Base-by-base conservation (phyloP, 306 rosid genomes). In the Citrullus mucosospermus region DNA sequence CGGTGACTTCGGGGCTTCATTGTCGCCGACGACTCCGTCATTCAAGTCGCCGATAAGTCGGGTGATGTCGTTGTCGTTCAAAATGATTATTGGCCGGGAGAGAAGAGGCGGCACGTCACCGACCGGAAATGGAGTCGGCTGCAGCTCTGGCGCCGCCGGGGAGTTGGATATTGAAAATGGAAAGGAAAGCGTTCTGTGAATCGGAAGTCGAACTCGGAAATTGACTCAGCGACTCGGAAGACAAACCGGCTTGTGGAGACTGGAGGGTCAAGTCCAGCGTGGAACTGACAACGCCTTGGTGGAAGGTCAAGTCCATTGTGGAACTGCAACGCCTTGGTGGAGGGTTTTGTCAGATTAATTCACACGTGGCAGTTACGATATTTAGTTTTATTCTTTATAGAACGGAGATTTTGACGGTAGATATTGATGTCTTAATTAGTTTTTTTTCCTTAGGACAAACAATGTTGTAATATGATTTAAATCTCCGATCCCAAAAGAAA, bases 51-150 rank as follows among this genome's bases (percentile, higher is more conserved):
- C 97, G 65, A 82, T 84, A 85, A 86, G 91, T 57, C 91, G 94
- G 4, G 82, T 92, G 85, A 78, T 78, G 81, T 78, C 81, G n/a
- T 3, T 88, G 84, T 94, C 97, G 72, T 86, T 94, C 3, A 88
- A 72, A 85, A 83, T 91, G 54, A 86, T 93, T 1, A 81, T 93
- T 1, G 87, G 96, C 57, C 82, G 89, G 80, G 96, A 92, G 17
- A 77, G 55, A 39, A 82, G 87, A 50, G 56, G 73, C 8, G 85
- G 85, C 22, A 18, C 60, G 75, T 92, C 92, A 0, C 91, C 97
- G 2, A 56, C 90, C 9, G 85, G 85, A 2, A 56, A 82, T 41
- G 70, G 28, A 0, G 88, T 9, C 18, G 80, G 83, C n/a, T 82
- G 83, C 28, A 68, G 75, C 54, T 68, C 75, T 34, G 54, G 30